Conservation (phyloP, 2,329 filamentous ascomycete genomes). For the Penicillium sp. region DNA sequence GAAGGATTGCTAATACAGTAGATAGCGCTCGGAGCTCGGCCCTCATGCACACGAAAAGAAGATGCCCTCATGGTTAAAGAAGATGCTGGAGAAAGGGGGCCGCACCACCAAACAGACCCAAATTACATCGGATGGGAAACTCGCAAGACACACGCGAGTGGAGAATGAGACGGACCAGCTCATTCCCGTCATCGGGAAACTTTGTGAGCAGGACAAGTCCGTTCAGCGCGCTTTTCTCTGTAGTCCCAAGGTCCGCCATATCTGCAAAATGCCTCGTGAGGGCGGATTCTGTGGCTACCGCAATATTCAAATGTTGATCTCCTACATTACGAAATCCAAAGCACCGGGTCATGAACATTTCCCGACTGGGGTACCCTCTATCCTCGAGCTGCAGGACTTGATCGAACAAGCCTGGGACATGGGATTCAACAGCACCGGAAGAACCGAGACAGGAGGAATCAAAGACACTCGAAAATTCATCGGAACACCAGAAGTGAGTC, state of each 20-base stretch:
- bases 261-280: slow-evolving; percentile 76
- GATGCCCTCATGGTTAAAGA: slow-evolving; percentile 67
- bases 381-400: slow-evolving; percentile 76
- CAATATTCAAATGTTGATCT: slow-evolving; percentile 87
- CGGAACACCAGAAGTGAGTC: slow-evolving; percentile 74
- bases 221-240: slow-evolving; percentile 75
- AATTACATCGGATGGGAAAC: slow-evolving; percentile 42
- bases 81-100: slow-evolving; percentile 57
- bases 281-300: slow-evolving; percentile 93
- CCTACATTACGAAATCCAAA: slow-evolving; percentile 63
- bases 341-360: slow-evolving; percentile 59
- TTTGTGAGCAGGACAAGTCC: slow-evolving; percentile 60
- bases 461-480: slow-evolving; percentile 91
- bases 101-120: slow-evolving; percentile 53
- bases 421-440: slow-evolving; percentile 70
- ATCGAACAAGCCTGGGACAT: slow-evolving; percentile 87
- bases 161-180: slow-evolving; percentile 52
- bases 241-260: slow-evolving; percentile 67
- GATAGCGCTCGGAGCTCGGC: slow-evolving; percentile 59
- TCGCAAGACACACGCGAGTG: slow-evolving; percentile 40
- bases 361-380: slow-evolving; percentile 60
- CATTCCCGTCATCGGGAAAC: slow-evolving; percentile 57
- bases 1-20: slow-evolving; percentile 13
- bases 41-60: slow-evolving; percentile 66
- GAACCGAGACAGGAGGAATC: slow-evolving; percentile 80